A percentile compares a stretch with the other conserved stretches of the same genome.
Evolutionary conservation across 345 rosid genomes (phyloP).

Genomic region (Aurinia saxatilis): DNA sequence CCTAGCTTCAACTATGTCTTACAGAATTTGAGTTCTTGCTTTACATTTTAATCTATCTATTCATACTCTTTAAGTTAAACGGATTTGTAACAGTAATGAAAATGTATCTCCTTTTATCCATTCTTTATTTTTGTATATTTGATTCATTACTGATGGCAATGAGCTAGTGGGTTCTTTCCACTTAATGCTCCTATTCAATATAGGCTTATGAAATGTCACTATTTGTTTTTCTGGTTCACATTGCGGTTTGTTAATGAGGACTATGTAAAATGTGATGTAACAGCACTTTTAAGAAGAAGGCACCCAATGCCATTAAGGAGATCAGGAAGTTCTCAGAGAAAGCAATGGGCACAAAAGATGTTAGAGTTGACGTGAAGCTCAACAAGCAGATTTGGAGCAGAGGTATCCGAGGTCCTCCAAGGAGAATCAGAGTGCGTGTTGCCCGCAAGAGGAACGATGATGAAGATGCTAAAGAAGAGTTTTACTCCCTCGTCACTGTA

Average conservation of each 20-base stretch:
- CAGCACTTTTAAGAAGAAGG: conserved; percentile 75
- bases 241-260: too few relatives aligned
- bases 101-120: too few relatives aligned
- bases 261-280: not conserved
- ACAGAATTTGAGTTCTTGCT: too few relatives aligned
- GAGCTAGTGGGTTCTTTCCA: too few relatives aligned
- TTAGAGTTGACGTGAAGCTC: conserved; percentile 66
- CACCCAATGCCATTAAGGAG: conserved; percentile 65
- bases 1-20: too few relatives aligned
- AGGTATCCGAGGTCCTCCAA: conserved; percentile 56
- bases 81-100: too few relatives aligned
- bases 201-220: not conserved
- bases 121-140: too few relatives aligned
- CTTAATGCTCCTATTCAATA: too few relatives aligned
- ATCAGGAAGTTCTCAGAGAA: conserved; percentile 67
- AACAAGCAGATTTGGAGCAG: conserved; percentile 69
- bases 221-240: not conserved
- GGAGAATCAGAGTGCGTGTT: conserved; percentile 50
- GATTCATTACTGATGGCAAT: too few relatives aligned
- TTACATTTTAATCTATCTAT: too few relatives aligned
- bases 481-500: conserved; percentile 49
- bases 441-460: conserved; percentile 64
- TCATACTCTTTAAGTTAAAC: too few relatives aligned
- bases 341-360: conserved; percentile 54
- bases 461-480: conserved; percentile 67